Conservation (phyloP, 768 basidiomycete species). For the Boletus fagicola region DNA sequence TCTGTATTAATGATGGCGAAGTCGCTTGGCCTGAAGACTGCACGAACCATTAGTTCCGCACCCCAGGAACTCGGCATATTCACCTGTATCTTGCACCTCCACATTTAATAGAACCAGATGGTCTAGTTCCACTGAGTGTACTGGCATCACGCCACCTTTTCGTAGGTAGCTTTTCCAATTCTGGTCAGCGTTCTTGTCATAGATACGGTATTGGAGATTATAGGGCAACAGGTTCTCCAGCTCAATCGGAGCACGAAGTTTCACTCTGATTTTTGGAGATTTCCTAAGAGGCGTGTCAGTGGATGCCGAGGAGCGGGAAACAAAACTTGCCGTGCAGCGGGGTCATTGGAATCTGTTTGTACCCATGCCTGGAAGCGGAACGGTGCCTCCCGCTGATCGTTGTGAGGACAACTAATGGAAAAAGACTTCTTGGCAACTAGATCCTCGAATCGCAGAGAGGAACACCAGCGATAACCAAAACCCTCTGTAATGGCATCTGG, state of each 20-base stretch:
- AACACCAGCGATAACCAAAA: slow-evolving; percentile 94
- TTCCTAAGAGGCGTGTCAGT: slow-evolving; percentile 45
- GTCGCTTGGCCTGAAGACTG: slow-evolving; percentile 91
- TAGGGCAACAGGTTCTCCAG: slow-evolving; percentile 94
- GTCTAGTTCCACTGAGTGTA: slow-evolving; percentile 89
- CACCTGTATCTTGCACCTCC: slow-evolving; percentile 88
- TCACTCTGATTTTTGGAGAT: slow-evolving; percentile 82
- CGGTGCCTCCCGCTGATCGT: slow-evolving; percentile 75
- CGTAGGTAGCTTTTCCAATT: slow-evolving; percentile 94
- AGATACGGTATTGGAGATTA: slow-evolving; percentile 93
- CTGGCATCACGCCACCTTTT: slow-evolving; percentile 91
- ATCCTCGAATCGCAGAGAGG: slow-evolving; percentile 87
- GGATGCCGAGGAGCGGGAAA: not conserved
- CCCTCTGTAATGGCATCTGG: slow-evolving; percentile 57
- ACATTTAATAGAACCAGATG: slow-evolving; percentile 90
- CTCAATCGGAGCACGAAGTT: slow-evolving; percentile 89
- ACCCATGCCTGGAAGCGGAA: slow-evolving; percentile 95
- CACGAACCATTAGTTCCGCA: not conserved
- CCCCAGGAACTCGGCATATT: not conserved
- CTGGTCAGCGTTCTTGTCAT: slow-evolving; percentile 91
- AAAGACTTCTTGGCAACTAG: slow-evolving; percentile 66
- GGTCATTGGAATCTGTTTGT: slow-evolving; percentile 65
- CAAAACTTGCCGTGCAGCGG: slow-evolving; percentile 48
- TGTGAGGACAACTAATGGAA: slow-evolving; percentile 82
- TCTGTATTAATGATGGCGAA: slow-evolving; percentile 98